Evolutionary conservation across 2,329 filamentous ascomycete genomes (phyloP), one percentile per base, ranked within the genome.

Genomic region (Plenodomus tracheiphilus): DNA sequence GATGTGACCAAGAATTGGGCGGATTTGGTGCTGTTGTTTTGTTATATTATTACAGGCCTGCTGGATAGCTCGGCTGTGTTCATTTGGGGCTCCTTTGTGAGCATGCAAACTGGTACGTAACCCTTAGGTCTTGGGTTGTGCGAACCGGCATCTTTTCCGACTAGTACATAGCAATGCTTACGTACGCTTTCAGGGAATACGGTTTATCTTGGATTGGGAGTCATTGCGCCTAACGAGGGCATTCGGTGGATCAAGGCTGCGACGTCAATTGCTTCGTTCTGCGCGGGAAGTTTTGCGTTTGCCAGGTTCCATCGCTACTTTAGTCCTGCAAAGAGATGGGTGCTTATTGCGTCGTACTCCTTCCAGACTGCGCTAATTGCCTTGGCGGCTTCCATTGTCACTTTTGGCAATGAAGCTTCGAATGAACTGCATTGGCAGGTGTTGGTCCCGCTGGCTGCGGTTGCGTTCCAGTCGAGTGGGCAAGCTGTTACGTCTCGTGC

Each of bases 51-150:
- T 65, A 92, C 89, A 0, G 89, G 89, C 3, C 76, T 93, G 10
- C 79, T 91, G 7, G 89, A 93, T 72, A 89, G 86, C 71, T 85
- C 87, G 2, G 85, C 87, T 2, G 87, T 89, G 39, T 86, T 85
- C 48, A 87, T 87, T 36, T 92, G 87, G 85, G 87, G 88, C 11
- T 86, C 86, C 2, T 93, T 93, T 61, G 88, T 91, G 35, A 89
- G 85, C 61, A 92, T 92, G 88, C 89, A 92, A 66, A 92, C 88
- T 25, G 88, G 87, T 83, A 63, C 55, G 76, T 71, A 39, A 56
- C 1, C 17, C 16, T 15, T 9, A 1, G 18, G 39, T 25, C 18
- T n/a, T n/a, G n/a, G n/a, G 28, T 19, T 37, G 2, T 9, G 10
- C 20, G 16, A 40, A 18, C 35, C 18, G 16, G 18, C 39, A 41